Conservation (phyloP, 306 rosid genomes). For the Glycyrrhiza uralensis region DNA sequence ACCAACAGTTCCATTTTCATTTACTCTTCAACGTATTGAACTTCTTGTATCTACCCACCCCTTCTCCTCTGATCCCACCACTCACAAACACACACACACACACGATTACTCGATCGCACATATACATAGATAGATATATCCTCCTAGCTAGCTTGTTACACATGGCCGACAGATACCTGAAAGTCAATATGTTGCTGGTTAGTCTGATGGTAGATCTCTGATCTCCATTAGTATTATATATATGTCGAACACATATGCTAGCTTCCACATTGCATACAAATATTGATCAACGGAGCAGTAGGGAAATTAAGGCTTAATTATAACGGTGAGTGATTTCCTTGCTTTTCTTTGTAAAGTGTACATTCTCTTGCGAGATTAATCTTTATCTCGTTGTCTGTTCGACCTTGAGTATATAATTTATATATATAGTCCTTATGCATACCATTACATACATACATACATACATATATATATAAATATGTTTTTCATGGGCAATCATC, state of each 20-base stretch:
- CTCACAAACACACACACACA: neutral
- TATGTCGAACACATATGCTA: neutral
- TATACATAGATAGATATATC: too few species aligned
- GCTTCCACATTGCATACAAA: neutral
- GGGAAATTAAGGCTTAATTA: too few species aligned
- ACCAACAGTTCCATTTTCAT: neutral
- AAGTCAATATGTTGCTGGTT: constrained; percentile 31
- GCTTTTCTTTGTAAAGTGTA: constrained; percentile 43
- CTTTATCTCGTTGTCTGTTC: constrained; percentile 56
- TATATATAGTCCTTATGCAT: too few species aligned
- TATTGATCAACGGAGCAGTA: neutral
- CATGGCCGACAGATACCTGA: constrained; percentile 11
- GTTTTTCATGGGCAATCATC: neutral
- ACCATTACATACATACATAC: too few species aligned
- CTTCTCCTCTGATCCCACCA: neutral
- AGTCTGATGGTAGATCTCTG: neutral
- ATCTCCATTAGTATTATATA: neutral
- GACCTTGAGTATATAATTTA: too few species aligned
- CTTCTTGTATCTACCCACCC: neutral
- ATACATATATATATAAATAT: too few species aligned
- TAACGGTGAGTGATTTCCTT: constrained; percentile 41
- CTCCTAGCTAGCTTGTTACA: neutral
- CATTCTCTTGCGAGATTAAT: constrained; percentile 22
- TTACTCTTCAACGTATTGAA: constrained; percentile 21
- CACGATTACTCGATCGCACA: too few species aligned